phyloP scores from a whole-genome alignment of 495 filamentous ascomycete genomes.

The Neurospora sp. region DNA sequence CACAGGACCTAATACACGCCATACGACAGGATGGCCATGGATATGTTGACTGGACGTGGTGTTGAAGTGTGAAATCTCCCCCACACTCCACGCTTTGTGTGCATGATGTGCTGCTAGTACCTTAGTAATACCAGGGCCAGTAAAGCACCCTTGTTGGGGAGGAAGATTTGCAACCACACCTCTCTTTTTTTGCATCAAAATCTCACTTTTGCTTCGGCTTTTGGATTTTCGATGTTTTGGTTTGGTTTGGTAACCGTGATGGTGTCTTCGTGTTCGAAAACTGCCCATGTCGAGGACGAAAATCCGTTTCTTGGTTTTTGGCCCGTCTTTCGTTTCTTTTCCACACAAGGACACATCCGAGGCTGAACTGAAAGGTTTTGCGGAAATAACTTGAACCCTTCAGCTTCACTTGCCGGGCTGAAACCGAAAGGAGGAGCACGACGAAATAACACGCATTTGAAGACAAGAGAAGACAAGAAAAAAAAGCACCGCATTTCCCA shows the following conservation, averaged over 20 bases:
- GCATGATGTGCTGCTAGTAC: background rate
- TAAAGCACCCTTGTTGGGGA: background rate
- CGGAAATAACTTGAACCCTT: background rate
- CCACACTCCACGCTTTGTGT: background rate
- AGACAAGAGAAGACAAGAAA: no score
- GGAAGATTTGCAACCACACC: background rate
- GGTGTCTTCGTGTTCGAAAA: background rate
- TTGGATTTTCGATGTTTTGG: background rate
- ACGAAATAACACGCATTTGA: no score
- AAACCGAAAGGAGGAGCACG: background rate
- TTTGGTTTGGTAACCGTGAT: background rate
- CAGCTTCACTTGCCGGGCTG: background rate
- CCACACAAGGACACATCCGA: background rate
- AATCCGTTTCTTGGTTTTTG: background rate
- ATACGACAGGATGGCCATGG: no score
- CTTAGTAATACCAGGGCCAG: background rate
- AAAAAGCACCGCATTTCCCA: background rate
- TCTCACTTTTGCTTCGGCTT: background rate
- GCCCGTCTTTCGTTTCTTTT: background rate
- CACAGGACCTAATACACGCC: no score
- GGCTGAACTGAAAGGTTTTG: background rate
- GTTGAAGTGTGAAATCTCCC: background rate
- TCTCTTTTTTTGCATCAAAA: background rate
- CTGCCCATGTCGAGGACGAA: background rate
- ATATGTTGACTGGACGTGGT: background rate